phyloP scores from a whole-genome alignment of 257 asterid species.

The Agastache rugosa region DNA sequence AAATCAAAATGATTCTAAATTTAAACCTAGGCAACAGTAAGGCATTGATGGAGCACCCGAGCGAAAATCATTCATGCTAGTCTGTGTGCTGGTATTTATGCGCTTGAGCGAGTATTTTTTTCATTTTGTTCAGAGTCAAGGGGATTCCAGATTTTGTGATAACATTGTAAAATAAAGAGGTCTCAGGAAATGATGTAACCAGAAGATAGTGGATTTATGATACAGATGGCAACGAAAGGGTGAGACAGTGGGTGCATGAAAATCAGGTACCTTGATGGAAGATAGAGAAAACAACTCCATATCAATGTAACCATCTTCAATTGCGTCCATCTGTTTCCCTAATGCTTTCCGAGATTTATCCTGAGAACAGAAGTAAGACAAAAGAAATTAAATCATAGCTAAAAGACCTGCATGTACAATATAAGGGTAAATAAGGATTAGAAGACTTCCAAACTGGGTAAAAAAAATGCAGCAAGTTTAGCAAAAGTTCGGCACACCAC shows the following conservation, averaged over 20 bases:
- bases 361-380: slow-evolving; percentile 45
- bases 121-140: slow-evolving; percentile 6
- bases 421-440: slow-evolving; percentile 6
- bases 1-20: not conserved
- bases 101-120: not conserved
- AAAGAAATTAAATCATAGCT: slow-evolving; percentile 19
- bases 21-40: not conserved
- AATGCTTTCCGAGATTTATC: slow-evolving; percentile 91
- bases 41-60: not conserved
- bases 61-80: not conserved
- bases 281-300: slow-evolving; percentile 77
- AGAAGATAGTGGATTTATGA: not conserved
- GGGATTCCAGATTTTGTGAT: not conserved
- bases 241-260: not conserved
- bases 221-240: not conserved
- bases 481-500: too few species aligned
- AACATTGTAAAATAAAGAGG: not conserved
- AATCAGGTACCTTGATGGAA: slow-evolving; percentile 67
- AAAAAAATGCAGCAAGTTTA: too few species aligned
- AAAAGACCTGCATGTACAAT: not conserved
- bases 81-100: not conserved
- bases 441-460: not conserved
- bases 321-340: slow-evolving; percentile 73
- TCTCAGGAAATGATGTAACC: not conserved
- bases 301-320: slow-evolving; percentile 77